Percentiles rank a stretch among this genome's conserved stretches.
Conservation (phyloP, 768 basidiomycete species). For the Nidularia pulvinata region DNA sequence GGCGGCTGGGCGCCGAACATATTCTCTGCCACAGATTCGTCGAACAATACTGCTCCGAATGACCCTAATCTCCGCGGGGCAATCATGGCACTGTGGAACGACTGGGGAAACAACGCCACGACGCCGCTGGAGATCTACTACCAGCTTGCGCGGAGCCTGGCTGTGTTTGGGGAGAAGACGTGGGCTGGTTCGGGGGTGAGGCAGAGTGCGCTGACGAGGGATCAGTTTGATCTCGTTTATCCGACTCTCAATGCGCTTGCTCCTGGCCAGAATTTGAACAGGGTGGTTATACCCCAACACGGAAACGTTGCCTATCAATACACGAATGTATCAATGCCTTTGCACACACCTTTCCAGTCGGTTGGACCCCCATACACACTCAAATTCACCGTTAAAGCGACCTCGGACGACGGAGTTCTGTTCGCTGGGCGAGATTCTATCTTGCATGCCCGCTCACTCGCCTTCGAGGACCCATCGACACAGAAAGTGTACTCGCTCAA, state of each 20-base stretch:
- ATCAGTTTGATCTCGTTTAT: neutral
- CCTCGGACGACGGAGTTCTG: neutral
- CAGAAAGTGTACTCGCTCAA: neutral
- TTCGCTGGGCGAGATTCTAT: neutral
- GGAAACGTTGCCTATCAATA: neutral
- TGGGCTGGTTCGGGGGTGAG: neutral
- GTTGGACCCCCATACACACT: neutral
- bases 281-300: neutral
- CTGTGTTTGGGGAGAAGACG: neutral
- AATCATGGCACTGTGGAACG: neutral
- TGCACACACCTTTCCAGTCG: neutral
- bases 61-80: neutral
- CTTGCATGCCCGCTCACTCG: neutral
- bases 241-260: neutral
- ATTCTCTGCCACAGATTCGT: neutral
- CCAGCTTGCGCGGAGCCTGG: neutral
- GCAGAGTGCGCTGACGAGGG: neutral
- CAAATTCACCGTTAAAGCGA: neutral
- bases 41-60: neutral
- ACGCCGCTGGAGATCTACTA: neutral
- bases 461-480: neutral
- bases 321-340: neutral
- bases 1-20: neutral
- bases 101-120: conserved; percentile 1
- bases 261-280: neutral